Base-by-base conservation (phyloP, 2,329 filamentous ascomycete genomes). In the Alternaria consortialis region DNA sequence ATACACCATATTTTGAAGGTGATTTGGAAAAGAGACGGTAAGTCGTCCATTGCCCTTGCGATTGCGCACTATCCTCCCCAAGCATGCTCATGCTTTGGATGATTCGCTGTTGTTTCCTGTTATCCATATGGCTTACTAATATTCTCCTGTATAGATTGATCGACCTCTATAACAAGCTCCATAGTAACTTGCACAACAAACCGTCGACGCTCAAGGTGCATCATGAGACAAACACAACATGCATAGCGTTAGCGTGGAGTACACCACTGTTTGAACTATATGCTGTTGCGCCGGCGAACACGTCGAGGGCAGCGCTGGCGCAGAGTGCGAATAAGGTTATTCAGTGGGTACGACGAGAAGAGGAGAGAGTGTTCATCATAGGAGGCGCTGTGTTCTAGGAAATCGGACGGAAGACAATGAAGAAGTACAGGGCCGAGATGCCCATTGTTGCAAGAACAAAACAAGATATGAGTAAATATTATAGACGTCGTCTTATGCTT, bases 281-380 rank as follows among this genome's bases (percentile, higher is more conserved):
- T 80, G 96, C 93, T 72, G 89, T 99, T n/a, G 93, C 94, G 17
- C 91, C 92, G 0, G 91, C 92, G 2, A 90, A 80, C 23, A 85
- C 85, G 25, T 83, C 83, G 53, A 79, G 87, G 42, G 85, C 85
- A 56, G 87, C 88, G 11, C 84, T 99, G 71, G 92, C 92, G 9
- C 91, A 94, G 76, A 92, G 91, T 11, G 94, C 94, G 34, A 97
- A 95, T 75, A 90, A 91, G 80, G 88, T 99, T 51, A 89, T 96
- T 6, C 91, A 95, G 74, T 99, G 94, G 94, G 90, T 94, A 2
- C 90, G 92, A 74, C 86, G 89, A 67, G 95, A 99, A 80, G 94
- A 98, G 79, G 94, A 98, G 79, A 85, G 95, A 58, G 83, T 98
- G 6, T 99, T 99, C 75, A 97, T 99, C 61, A 95, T 99, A 74